Base-by-base conservation (phyloP, 257 asterid species). In the Striga asiatica region DNA sequence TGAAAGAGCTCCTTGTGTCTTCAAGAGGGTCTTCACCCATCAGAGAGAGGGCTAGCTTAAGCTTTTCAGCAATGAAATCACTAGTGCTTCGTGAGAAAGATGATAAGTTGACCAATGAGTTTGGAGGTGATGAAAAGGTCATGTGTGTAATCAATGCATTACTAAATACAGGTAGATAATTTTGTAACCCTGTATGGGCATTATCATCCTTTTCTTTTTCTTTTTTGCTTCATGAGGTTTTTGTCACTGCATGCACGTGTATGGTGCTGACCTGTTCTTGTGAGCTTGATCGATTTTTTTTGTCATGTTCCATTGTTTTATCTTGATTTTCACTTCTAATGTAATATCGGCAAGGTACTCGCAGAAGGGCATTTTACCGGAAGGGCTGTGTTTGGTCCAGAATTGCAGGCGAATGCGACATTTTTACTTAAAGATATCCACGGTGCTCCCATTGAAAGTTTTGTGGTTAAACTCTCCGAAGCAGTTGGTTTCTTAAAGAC, bases 21-120 rank as follows among this genome's bases (percentile, higher is more conserved):
- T 88, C 98, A 61, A 80, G 71, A 69, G 82, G 66, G 28, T 82
- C 97, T 65, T 92, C 98, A 49, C 97, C 98, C 60, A 84, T 91
- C 60, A 81, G 89, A 66, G 95, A 92, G 78, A 82, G 82, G 75
- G 97, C 95, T 67, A 83, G 95, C 77, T 69, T 79, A 63, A 67
- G 97, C 78, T 72, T 92, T 67, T 84, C 97, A 52, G 95, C 96
- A 3, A 64, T 92, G 89, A 92, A 92, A 73, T 88, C 95, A 6
- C 61, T 92, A 48, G 83, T 92, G 59, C 80, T 92, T 62, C 94
- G 95, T 63, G 96, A 89, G 67, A 89, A 83, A 73, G 96, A 88
- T 38, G 97, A 88, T 60, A 88, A 81, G 60, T 65, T 81, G 68
- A 69, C 79, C 41, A 61, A 62, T 42, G 97, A 92, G 72, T 84